These are phyloP conservation scores for Pleurotus platypus DNA, from an alignment of 768 basidiomycete genomes.

Conservation along the genomic window DNA sequence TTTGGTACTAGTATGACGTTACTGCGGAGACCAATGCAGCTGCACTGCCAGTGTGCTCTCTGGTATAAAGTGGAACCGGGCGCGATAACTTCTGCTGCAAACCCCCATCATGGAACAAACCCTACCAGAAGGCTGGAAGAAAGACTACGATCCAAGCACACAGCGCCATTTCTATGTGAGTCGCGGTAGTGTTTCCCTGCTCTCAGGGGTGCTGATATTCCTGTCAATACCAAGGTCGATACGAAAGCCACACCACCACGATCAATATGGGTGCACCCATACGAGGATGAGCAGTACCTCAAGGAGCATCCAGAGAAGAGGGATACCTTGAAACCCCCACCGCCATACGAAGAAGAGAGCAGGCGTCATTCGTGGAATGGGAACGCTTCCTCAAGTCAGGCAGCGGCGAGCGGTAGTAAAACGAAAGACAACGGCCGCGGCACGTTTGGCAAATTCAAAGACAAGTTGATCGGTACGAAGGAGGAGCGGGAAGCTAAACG, in stretches of 20 bases:
- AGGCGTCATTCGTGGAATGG: constrained; percentile 28
- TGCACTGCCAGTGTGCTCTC: background rate
- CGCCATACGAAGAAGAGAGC: constrained; percentile 9
- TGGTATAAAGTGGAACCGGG: background rate
- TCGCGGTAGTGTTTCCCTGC: background rate
- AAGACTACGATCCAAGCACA: constrained; percentile 38
- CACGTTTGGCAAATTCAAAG: constrained; percentile 58
- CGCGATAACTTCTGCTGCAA: background rate
- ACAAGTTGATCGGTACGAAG: constrained; percentile 60
- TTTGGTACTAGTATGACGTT: background rate
- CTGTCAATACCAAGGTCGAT: constrained; percentile 44
- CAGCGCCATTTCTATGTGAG: constrained; percentile 50
- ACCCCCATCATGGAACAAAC: constrained; percentile 14
- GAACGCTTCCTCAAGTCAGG: constrained; percentile 5
- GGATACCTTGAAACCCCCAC: background rate
- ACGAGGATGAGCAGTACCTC: constrained; percentile 66
- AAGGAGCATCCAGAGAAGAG: constrained; percentile 45
- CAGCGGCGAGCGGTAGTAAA: constrained; percentile 6
- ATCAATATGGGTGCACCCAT: constrained; percentile 70
- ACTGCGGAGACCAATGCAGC: background rate
- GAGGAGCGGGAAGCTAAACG: constrained; percentile 54
- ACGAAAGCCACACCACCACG: constrained; percentile 60
- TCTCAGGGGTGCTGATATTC: background rate
- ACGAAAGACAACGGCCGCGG: constrained; percentile 34
- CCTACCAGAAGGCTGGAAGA: constrained; percentile 57